Percentiles rank a stretch among this genome's conserved stretches.
Evolutionary conservation across 257 asterid genomes (phyloP).

Genomic region (Forsythia suspensa): DNA sequence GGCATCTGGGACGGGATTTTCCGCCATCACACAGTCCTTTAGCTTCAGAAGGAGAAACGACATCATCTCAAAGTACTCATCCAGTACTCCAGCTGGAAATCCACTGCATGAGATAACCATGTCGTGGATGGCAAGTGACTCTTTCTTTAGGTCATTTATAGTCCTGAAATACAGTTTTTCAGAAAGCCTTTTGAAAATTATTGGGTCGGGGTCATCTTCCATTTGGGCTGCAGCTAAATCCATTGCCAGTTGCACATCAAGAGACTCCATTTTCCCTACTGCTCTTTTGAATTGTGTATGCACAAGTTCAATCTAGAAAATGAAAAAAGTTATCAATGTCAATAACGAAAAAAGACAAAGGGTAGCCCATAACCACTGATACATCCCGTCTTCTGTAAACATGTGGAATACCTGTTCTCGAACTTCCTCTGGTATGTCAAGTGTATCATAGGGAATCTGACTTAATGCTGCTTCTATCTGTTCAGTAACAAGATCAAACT

Average conservation of each 20-base stretch:
- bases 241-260: constrained; percentile 70
- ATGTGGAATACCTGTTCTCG: constrained; percentile 74
- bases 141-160: constrained; percentile 66
- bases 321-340: constrained; percentile 17
- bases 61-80: constrained; percentile 73
- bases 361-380: neutral
- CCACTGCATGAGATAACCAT: constrained; percentile 85
- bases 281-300: constrained; percentile 90
- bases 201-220: constrained; percentile 69
- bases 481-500: constrained; percentile 58
- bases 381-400: neutral
- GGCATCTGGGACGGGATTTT: constrained; percentile 56
- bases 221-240: constrained; percentile 81
- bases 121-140: constrained; percentile 77
- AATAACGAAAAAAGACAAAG: constrained; percentile 4
- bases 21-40: constrained; percentile 65
- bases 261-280: constrained; percentile 67
- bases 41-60: constrained; percentile 72
- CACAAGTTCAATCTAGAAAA: constrained; percentile 73
- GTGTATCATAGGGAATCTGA: constrained; percentile 65
- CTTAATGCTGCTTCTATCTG: constrained; percentile 76
- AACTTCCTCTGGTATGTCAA: constrained; percentile 85
- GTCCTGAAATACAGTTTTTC: constrained; percentile 82
- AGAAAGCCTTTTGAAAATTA: constrained; percentile 69
- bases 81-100: constrained; percentile 72